A percentile compares a stretch with the other conserved stretches of the same genome.
Conservation (phyloP, 2,329 filamentous ascomycete species). For the Clonostachys chloroleuca region DNA sequence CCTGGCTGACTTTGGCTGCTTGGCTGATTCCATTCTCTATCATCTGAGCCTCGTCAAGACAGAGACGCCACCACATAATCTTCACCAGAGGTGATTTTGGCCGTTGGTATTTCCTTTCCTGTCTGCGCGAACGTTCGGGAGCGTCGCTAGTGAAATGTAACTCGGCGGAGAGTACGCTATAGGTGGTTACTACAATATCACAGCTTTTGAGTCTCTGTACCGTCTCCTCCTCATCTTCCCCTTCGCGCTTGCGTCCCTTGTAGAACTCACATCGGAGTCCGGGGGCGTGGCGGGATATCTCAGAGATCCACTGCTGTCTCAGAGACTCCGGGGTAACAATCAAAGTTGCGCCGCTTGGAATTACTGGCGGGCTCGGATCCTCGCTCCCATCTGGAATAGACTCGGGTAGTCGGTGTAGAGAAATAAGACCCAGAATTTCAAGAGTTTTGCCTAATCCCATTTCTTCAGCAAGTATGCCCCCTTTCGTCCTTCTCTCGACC, state of each 20-base stretch:
- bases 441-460: slow-evolving; percentile 83
- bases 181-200: slow-evolving; percentile 62
- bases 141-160: slow-evolving; percentile 70
- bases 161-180: slow-evolving; percentile 71
- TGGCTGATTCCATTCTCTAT: slow-evolving; percentile 84
- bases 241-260: slow-evolving; percentile 34
- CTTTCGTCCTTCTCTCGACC: slow-evolving; percentile 35
- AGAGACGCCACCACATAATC: slow-evolving; percentile 84
- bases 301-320: slow-evolving; percentile 56
- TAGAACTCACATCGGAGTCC: slow-evolving; percentile 52
- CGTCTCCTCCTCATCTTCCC: slow-evolving; percentile 29
- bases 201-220: slow-evolving; percentile 39
- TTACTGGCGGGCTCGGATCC: slow-evolving; percentile 27
- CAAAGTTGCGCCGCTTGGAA: slow-evolving; percentile 49
- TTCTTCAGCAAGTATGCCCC: slow-evolving; percentile 72
- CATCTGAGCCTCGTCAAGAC: slow-evolving; percentile 82
- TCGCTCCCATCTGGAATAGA: slow-evolving; percentile 1
- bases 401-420: slow-evolving; percentile 47
- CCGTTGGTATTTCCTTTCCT: slow-evolving; percentile 60
- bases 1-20: slow-evolving; percentile 73
- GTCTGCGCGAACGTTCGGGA: slow-evolving; percentile 64
- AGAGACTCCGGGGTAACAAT: slow-evolving; percentile 57
- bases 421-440: slow-evolving; percentile 68
- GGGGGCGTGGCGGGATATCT: slow-evolving; percentile 56
- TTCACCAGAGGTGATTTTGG: slow-evolving; percentile 73